phyloP scores from a whole-genome alignment of 2,329 filamentous ascomycete species.

The Alternaria viburni region DNA sequence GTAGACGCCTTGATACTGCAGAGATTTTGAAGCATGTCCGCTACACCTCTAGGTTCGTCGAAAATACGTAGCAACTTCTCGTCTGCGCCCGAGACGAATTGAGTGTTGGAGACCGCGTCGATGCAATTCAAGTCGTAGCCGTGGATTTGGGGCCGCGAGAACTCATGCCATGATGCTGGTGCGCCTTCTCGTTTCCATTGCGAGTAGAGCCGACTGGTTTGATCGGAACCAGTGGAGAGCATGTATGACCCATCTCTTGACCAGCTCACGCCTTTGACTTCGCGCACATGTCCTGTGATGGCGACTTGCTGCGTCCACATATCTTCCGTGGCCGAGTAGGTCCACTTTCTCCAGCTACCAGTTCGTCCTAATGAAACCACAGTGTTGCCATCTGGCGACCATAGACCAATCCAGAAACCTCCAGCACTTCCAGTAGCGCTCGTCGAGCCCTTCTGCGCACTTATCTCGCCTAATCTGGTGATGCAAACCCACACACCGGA shows the following conservation, averaged over 20 bases:
- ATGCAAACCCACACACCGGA: conserved; percentile 92
- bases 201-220: conserved; percentile 88
- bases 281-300: conserved; percentile 81
- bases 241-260: conserved; percentile 81
- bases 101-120: conserved; percentile 71
- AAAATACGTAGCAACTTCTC: conserved; percentile 99
- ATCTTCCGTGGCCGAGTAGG: conserved; percentile 64
- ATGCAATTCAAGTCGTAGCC: conserved; percentile 98
- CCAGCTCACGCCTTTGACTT: conserved; percentile 86
- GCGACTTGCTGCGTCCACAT: conserved; percentile 79
- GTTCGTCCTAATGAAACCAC: conserved; percentile 87
- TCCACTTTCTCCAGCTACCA: conserved; percentile 92
- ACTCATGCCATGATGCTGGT: conserved; percentile 83
- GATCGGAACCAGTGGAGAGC: conserved; percentile 86
- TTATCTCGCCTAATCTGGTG: conserved; percentile 89
- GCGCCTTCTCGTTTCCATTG: conserved; percentile 67
- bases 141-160: conserved; percentile 94
- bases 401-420: conserved; percentile 95
- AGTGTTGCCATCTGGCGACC: conserved; percentile 77
- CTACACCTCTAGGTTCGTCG: conserved; percentile 83
- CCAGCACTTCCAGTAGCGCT: conserved; percentile 95
- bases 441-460: conserved; percentile 91
- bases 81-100: conserved; percentile 93
- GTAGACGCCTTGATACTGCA: conserved; percentile 60
- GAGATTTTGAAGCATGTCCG: conserved; percentile 72